Evolutionary conservation across 1,284 basidiomycete genomes (phyloP).

Genomic region (Fomitopsis pinicola): DNA sequence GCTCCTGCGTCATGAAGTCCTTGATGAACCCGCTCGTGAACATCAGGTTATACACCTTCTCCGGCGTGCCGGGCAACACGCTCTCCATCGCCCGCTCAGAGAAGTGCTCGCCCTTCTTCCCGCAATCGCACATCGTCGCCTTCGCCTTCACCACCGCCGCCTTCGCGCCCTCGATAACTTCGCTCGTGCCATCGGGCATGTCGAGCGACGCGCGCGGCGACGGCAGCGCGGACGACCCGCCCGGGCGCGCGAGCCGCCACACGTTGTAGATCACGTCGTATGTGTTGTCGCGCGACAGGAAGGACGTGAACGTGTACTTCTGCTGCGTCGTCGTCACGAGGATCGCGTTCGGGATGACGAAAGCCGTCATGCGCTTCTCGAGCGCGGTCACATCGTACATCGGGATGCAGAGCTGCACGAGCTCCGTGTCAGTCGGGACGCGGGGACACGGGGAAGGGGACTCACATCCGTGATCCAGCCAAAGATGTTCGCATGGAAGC

Average conservation of each 20-base stretch:
- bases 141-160: slow-evolving; percentile 31
- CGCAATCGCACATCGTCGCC: slow-evolving; percentile 75
- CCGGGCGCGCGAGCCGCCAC: slow-evolving; percentile 88
- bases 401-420: slow-evolving; percentile 75
- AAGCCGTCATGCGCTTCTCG: slow-evolving; percentile 98
- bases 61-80: slow-evolving; percentile 84
- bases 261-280: slow-evolving; percentile 97
- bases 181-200: slow-evolving; percentile 10
- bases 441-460: not conserved
- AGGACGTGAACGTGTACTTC: slow-evolving; percentile 94
- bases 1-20: slow-evolving; percentile 85
- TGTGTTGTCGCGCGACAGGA: slow-evolving; percentile 94
- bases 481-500: slow-evolving; percentile 99
- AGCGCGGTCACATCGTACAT: slow-evolving; percentile 88
- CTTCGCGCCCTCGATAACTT: slow-evolving; percentile 3
- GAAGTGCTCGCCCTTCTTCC: slow-evolving; percentile 70
- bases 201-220: slow-evolving; percentile 24
- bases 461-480: slow-evolving; percentile 97
- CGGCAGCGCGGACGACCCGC: slow-evolving; percentile 42
- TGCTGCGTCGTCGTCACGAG: slow-evolving; percentile 79
- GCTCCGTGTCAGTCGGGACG: slow-evolving; percentile 8
- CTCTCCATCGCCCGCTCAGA: slow-evolving; percentile 74
- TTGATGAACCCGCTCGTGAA: slow-evolving; percentile 96
- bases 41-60: slow-evolving; percentile 94
- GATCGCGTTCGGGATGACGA: slow-evolving; percentile 98